A percentile compares a stretch with the other conserved stretches of the same genome.
phyloP scores from a whole-genome alignment of 495 filamentous ascomycete genomes.

The Penicillium diatomitis region DNA sequence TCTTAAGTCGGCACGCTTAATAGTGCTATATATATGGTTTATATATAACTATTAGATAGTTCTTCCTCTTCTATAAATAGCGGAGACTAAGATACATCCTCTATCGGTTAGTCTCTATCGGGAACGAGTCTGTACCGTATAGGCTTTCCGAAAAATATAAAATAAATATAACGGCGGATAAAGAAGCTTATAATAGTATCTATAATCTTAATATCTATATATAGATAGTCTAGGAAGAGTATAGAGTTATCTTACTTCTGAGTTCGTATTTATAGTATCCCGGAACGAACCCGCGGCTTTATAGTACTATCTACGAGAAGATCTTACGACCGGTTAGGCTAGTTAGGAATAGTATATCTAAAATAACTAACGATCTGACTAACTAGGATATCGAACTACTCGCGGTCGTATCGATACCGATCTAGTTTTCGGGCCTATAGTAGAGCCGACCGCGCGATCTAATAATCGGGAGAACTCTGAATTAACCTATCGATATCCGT shows the following conservation, averaged over 20 bases:
- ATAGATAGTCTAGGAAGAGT: slow-evolving; percentile 22
- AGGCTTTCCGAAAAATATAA: background rate
- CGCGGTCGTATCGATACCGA: slow-evolving; percentile 17
- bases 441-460: slow-evolving; percentile 22
- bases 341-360: slow-evolving; percentile 4
- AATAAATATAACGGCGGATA: slow-evolving; percentile 24
- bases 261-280: slow-evolving; percentile 9
- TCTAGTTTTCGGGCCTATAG: slow-evolving; percentile 22
- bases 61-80: background rate
- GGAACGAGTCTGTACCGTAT: background rate
- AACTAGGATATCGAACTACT: slow-evolving; percentile 13
- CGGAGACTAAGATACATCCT: background rate
- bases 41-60: background rate
- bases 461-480: slow-evolving; percentile 16
- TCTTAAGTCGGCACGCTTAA: background rate
- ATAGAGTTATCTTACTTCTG: slow-evolving; percentile 11
- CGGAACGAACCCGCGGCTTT: slow-evolving; percentile 10
- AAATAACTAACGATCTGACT: too few species aligned
- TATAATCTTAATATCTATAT: slow-evolving; percentile 7
- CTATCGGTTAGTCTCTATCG: background rate
- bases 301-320: slow-evolving; percentile 5
- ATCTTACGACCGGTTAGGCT: slow-evolving; percentile 1
- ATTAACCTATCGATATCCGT: slow-evolving; percentile 13
- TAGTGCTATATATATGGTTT: background rate
- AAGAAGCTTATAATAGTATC: slow-evolving; percentile 22